Conservation (phyloP, 2,329 filamentous ascomycete species). For the Penicillium sp. region DNA sequence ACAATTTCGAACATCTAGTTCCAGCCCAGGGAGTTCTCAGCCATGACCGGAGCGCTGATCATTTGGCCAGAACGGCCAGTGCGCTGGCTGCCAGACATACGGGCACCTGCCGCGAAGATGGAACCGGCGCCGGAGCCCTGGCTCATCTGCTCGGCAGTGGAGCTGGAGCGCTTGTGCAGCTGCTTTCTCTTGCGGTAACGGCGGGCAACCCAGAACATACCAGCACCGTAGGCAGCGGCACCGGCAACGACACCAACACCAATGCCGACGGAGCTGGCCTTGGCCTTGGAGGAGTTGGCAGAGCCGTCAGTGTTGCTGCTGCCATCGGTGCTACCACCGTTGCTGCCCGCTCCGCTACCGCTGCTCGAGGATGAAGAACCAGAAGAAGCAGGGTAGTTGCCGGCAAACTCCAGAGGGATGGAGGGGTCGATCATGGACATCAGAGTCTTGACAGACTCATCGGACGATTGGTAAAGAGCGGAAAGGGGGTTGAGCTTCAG, state of each 20-base stretch:
- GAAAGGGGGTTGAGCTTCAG: conserved; percentile 73
- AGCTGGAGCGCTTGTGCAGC: conserved; percentile 74
- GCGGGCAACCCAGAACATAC: conserved; percentile 91
- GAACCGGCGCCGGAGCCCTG: conserved; percentile 54
- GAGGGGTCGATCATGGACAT: conserved; percentile 81
- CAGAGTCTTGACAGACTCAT: conserved; percentile 67
- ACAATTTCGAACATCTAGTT: conserved; percentile 60
- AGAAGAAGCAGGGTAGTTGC: conserved; percentile 26
- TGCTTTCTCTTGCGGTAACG: conserved; percentile 86
- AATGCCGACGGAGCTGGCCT: conserved; percentile 61
- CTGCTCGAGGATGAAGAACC: conserved; percentile 37
- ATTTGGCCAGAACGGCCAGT: conserved; percentile 64
- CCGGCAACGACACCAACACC: conserved; percentile 75
- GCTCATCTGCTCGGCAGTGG: conserved; percentile 66
- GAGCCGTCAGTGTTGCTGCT: conserved; percentile 51
- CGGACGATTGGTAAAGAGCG: conserved; percentile 70
- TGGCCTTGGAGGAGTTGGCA: conserved; percentile 42
- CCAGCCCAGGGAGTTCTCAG: conserved; percentile 95
- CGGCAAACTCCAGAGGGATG: conserved; percentile 64
- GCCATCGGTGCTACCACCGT: conserved; percentile 33
- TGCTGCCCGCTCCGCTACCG: conserved; percentile 20
- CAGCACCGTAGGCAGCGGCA: conserved; percentile 84
- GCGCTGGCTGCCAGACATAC: conserved; percentile 62
- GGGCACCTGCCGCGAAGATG: conserved; percentile 48
- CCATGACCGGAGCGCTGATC: conserved; percentile 87